These are phyloP conservation scores for Quillaja saponaria DNA, from an alignment of 306 rosid genomes.

Conservation along the genomic window DNA sequence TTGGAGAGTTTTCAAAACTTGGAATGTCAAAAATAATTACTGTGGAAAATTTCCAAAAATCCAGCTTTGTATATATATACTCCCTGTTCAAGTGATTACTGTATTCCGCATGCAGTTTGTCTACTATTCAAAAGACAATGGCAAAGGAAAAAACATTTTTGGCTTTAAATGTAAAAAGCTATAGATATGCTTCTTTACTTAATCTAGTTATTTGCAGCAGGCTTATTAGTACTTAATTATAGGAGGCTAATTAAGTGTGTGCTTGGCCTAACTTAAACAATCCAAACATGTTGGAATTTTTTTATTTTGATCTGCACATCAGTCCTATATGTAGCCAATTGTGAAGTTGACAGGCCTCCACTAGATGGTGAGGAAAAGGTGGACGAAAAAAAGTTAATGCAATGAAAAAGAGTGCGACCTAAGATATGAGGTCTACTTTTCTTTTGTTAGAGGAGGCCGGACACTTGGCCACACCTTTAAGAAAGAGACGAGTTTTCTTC, in stretches of 20 bases:
- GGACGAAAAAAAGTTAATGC: not conserved
- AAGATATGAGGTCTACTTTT: too few relatives aligned
- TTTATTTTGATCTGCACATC: not conserved
- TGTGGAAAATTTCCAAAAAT: conserved; percentile 26
- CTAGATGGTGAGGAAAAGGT: not conserved
- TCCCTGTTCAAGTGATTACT: too few relatives aligned
- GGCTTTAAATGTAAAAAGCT: conserved; percentile 5
- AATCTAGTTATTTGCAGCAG: not conserved
- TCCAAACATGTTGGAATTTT: not conserved
- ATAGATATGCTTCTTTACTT: conserved; percentile 27
- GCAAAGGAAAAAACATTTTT: conserved; percentile 6
- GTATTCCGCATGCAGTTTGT: not conserved
- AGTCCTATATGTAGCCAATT: conserved; percentile 5
- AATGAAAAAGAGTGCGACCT: too few relatives aligned
- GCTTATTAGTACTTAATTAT: not conserved
- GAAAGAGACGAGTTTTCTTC: not conserved
- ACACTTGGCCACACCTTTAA: too few relatives aligned
- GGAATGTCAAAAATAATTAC: conserved; percentile 2
- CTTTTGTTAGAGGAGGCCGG: too few relatives aligned
- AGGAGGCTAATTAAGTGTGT: not conserved
- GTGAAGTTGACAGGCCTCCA: not conserved
- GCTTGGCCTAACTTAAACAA: conserved; percentile 12
- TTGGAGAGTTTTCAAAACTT: conserved; percentile 23
- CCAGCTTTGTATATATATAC: conserved; percentile 26
- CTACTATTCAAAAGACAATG: conserved; percentile 25